Conservation (phyloP, 345 rosid genomes). For the Gossypium sturtianum region DNA sequence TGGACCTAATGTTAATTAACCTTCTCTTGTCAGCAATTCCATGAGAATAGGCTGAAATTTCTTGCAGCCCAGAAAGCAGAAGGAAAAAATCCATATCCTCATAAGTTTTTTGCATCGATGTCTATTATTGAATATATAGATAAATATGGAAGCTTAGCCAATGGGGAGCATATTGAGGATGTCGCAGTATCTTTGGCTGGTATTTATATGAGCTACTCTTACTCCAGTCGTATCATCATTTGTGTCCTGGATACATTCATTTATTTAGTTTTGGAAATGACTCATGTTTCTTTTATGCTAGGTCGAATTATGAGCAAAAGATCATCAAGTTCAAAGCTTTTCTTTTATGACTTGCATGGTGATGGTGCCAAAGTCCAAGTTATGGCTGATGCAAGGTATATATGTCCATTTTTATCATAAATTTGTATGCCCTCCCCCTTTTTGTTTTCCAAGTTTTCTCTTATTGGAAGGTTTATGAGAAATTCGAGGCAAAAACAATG, state of each 20-base stretch:
- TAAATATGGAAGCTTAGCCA: conserved; percentile 49
- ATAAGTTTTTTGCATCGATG: conserved; percentile 56
- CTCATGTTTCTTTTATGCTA: conserved; percentile 17
- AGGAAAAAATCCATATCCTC: conserved; percentile 83
- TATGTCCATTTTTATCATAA: neutral
- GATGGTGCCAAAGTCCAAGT: conserved; percentile 81
- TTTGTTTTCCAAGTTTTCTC: neutral
- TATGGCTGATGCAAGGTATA: conserved; percentile 87
- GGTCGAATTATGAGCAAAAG: conserved; percentile 92
- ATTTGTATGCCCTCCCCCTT: neutral
- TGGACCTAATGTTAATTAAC: neutral
- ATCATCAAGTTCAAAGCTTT: conserved; percentile 77
- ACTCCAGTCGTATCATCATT: neutral
- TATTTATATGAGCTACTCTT: conserved; percentile 17
- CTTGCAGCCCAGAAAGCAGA: conserved; percentile 60
- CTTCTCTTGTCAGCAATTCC: conserved; percentile 65
- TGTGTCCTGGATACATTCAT: neutral
- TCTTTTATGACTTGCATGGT: conserved; percentile 80
- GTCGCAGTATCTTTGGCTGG: conserved; percentile 61
- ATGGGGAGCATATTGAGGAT: conserved; percentile 73
- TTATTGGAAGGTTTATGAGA: neutral
- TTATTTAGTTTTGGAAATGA: neutral
- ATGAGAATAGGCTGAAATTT: conserved; percentile 70
- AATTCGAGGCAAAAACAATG: neutral
- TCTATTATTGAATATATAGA: conserved; percentile 54